Percentiles rank a stretch among this genome's conserved stretches.
These are phyloP conservation scores for Aspergillus coremiiformis DNA, from an alignment of 495 filamentous ascomycete genomes.

Conservation along the genomic window DNA sequence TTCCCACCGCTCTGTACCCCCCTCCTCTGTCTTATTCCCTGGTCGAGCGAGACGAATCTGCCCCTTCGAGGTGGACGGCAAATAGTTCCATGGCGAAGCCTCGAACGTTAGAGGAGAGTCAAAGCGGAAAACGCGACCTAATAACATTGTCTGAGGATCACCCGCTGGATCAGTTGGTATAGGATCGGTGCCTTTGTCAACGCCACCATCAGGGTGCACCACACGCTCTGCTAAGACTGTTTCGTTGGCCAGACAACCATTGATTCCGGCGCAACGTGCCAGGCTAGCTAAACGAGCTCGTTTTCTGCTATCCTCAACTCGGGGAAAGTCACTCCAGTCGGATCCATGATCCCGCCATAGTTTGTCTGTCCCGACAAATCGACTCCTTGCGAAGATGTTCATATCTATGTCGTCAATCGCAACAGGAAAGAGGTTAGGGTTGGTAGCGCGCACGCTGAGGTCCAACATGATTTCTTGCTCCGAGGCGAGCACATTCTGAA, in stretches of 20 bases:
- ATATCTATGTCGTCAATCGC: conserved; percentile 77
- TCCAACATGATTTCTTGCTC: conserved; percentile 96
- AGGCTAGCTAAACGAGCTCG: conserved; percentile 27
- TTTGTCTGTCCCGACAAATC: conserved; percentile 69
- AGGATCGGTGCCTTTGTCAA: conserved; percentile 68
- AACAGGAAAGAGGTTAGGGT: conserved; percentile 85
- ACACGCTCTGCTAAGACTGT: conserved; percentile 2
- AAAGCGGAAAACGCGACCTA: conserved; percentile 80
- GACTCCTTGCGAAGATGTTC: conserved; percentile 88
- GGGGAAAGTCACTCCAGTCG: conserved; percentile 25
- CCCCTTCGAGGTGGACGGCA: conserved; percentile 60
- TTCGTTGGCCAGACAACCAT: conserved; percentile 17
- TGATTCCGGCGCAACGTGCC: conserved; percentile 24
- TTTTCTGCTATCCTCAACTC: conserved; percentile 29
- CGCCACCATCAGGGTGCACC: conserved; percentile 24
- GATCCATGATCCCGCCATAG: conserved; percentile 57
- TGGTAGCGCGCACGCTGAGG: conserved; percentile 75
- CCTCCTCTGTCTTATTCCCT: conserved; percentile 81
- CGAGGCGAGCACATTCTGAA: conserved; percentile 84
- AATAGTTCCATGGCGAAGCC: conserved; percentile 69
- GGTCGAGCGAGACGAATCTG: conserved; percentile 74
- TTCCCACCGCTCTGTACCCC: conserved; percentile 87
- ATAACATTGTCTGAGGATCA: conserved; percentile 73
- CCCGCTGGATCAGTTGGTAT: conserved; percentile 54
- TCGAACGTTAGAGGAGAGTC: conserved; percentile 84